Conservation (phyloP, 345 rosid genomes). For the Citrus sp. region DNA sequence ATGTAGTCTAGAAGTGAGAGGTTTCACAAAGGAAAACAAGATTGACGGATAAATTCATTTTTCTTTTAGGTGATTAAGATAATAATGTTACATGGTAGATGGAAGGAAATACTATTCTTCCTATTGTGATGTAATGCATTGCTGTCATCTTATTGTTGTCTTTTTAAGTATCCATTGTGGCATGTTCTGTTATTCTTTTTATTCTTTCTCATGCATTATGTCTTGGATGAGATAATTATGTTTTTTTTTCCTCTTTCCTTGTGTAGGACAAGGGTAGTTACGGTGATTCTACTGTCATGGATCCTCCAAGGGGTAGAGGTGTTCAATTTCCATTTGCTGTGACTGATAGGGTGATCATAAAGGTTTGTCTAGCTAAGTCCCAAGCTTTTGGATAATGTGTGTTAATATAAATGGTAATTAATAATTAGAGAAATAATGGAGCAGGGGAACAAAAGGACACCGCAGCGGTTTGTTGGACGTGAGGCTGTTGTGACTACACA, state of each 20-base stretch:
- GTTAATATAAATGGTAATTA: constrained; percentile 12
- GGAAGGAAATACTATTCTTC: background rate
- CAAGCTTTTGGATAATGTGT: background rate
- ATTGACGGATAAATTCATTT: background rate
- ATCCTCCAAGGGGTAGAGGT: constrained; percentile 61
- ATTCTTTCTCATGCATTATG: background rate
- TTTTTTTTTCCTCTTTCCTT: background rate
- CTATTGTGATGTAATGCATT: background rate
- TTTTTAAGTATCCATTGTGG: background rate
- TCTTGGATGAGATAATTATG: background rate
- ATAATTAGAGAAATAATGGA: constrained; percentile 18
- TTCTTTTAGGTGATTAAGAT: background rate
- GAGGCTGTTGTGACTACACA: constrained; percentile 89
- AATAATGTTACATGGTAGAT: background rate
- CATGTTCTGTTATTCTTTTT: background rate
- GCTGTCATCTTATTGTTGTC: background rate
- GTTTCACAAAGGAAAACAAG: background rate
- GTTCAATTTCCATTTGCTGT: constrained; percentile 89
- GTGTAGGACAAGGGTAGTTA: constrained; percentile 68
- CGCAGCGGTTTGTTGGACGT: constrained; percentile 88
- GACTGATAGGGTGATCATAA: constrained; percentile 82
- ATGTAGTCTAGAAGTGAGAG: background rate
- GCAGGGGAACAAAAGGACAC: constrained; percentile 97
- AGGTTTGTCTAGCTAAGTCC: constrained; percentile 42
- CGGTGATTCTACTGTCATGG: constrained; percentile 42